These are phyloP conservation scores for Canavalia gladiata DNA, from an alignment of 306 rosid genomes.

Conservation along the genomic window DNA sequence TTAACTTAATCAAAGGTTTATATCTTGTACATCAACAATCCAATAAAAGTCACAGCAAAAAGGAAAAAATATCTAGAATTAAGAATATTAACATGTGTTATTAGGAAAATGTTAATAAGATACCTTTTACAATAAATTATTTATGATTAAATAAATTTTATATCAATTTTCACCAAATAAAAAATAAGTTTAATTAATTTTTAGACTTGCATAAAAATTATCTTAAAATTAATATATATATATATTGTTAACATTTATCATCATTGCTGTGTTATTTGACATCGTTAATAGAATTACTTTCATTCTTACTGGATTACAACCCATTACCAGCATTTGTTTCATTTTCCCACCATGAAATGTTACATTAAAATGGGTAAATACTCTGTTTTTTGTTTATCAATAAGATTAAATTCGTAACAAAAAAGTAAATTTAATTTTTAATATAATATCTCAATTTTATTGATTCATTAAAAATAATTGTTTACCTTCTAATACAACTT, in stretches of 20 bases:
- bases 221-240: background rate
- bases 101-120: background rate
- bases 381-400: too few species aligned
- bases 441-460: too few species aligned
- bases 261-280: background rate
- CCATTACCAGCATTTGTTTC: background rate
- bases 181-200: background rate
- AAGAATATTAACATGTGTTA: background rate
- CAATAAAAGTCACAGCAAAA: background rate
- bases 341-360: background rate
- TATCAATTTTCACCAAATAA: background rate
- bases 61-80: background rate
- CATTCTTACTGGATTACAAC: too few species aligned
- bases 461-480: too few species aligned
- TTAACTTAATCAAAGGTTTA: slow-evolving; percentile 37
- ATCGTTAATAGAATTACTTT: too few species aligned
- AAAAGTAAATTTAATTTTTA: too few species aligned
- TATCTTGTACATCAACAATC: slow-evolving; percentile 26
- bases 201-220: background rate
- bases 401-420: background rate
- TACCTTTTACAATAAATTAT: background rate
- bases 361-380: too few species aligned
- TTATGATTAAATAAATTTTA: background rate
- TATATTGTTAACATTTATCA: background rate
- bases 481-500: background rate